These are phyloP conservation scores for Leccinum pachyderme DNA, from an alignment of 1,284 basidiomycete species.

Conservation along the genomic window DNA sequence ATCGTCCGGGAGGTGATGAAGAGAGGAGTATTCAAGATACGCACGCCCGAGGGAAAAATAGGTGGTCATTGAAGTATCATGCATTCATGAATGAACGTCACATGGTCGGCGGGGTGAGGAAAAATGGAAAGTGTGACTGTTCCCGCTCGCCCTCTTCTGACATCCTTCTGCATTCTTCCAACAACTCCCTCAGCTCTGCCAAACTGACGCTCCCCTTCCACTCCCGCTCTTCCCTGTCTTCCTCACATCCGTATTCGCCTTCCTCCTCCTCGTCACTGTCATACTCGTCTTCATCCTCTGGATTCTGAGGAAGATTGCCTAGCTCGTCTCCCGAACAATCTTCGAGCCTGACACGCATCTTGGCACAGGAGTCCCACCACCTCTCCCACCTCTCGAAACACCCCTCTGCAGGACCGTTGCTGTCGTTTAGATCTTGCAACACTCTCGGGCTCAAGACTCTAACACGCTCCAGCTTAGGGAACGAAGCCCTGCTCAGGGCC, in stretches of 20 bases:
- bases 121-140: conserved; percentile 27
- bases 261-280: conserved; percentile 34
- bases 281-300: conserved; percentile 34
- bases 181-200: conserved; percentile 43
- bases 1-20: conserved; percentile 52
- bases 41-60: conserved; percentile 69
- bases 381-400: conserved; percentile 63
- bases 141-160: conserved; percentile 39
- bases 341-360: conserved; percentile 53
- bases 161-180: conserved; percentile 52
- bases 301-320: conserved; percentile 54
- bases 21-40: conserved; percentile 64
- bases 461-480: conserved; percentile 58
- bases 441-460: conserved; percentile 55
- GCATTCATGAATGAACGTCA: background rate
- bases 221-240: conserved; percentile 35
- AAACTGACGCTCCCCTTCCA: conserved; percentile 31
- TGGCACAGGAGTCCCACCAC: conserved; percentile 58
- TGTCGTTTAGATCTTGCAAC: conserved; percentile 55
- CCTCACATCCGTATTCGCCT: conserved; percentile 27
- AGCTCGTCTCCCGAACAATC: conserved; percentile 64
- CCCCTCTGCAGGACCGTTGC: conserved; percentile 43
- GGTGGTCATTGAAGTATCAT: conserved; percentile 19
- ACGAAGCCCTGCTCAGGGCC: conserved; percentile 52
- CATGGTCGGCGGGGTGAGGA: conserved; percentile 13